Conservation (phyloP, 2,329 filamentous ascomycete genomes). For the Fusarium veterinarium region DNA sequence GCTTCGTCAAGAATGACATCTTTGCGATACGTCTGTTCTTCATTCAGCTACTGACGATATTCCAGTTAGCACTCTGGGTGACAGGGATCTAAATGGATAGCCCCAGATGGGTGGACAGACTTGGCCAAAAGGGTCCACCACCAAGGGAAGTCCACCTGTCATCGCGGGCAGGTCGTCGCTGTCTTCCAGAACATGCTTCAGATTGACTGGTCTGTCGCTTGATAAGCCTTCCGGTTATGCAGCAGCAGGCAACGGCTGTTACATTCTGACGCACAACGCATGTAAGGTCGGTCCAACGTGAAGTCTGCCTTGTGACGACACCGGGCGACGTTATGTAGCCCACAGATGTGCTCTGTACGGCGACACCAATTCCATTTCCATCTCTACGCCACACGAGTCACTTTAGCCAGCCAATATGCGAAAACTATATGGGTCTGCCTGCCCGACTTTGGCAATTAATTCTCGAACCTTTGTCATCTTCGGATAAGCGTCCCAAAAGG, state of each 20-base stretch:
- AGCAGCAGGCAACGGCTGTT: background rate
- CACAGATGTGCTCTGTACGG: background rate
- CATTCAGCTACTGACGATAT: constrained; percentile 32
- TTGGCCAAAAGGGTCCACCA: constrained; percentile 16
- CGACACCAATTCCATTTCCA: constrained; percentile 12
- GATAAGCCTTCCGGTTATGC: background rate
- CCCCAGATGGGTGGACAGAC: constrained; percentile 20
- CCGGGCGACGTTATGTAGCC: background rate
- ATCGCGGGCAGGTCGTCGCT: background rate
- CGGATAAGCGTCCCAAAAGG: constrained; percentile 29
- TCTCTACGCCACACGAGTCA: constrained; percentile 5
- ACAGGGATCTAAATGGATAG: constrained; percentile 34
- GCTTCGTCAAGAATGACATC: background rate
- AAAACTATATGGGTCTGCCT: background rate
- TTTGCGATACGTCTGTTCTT: background rate
- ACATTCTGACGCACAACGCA: background rate
- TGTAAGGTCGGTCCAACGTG: background rate
- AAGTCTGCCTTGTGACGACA: background rate
- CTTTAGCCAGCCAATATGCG: constrained; percentile 15
- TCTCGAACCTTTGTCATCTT: constrained; percentile 15
- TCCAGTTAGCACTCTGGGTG: background rate
- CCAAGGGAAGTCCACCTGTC: constrained; percentile 10
- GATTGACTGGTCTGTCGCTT: background rate
- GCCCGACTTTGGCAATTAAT: background rate
- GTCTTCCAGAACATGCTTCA: constrained; percentile 4